These are phyloP conservation scores for Fusarium concolor DNA, from an alignment of 2,329 filamentous ascomycete species.

Conservation along the genomic window DNA sequence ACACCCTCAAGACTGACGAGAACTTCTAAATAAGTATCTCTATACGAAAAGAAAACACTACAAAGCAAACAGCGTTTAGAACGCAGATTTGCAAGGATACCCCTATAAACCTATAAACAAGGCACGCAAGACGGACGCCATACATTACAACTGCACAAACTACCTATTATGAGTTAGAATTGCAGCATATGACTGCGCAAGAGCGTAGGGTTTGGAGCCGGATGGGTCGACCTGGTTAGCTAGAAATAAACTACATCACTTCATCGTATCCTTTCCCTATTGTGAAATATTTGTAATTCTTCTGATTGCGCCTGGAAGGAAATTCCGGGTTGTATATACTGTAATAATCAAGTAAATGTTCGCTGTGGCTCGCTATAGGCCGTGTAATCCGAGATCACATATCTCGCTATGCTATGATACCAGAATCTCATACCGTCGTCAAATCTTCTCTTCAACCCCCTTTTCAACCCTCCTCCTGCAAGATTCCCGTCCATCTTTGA, in stretches of 20 bases:
- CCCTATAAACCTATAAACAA: constrained; percentile 11
- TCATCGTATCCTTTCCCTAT: neutral
- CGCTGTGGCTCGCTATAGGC: constrained; percentile 34
- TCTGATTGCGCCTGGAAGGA: neutral
- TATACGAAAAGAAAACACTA: neutral
- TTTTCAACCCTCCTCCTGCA: constrained; percentile 5
- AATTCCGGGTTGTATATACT: neutral
- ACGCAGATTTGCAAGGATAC: constrained; percentile 38
- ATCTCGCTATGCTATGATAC: constrained; percentile 28
- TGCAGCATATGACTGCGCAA: neutral
- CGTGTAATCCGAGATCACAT: constrained; percentile 32
- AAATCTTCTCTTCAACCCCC: constrained; percentile 17
- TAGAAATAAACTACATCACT: constrained; percentile 18
- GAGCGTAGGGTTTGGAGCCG: neutral
- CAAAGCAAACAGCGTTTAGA: constrained; percentile 14
- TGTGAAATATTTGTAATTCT: constrained; percentile 1
- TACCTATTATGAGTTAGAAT: neutral
- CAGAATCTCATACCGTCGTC: constrained; percentile 18
- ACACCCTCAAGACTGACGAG: constrained; percentile 36
- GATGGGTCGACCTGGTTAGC: constrained; percentile 3
- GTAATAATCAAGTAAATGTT: constrained; percentile 36
- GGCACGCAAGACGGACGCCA: constrained; percentile 12
- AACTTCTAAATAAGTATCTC: constrained; percentile 27
- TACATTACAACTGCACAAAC: constrained; percentile 9
- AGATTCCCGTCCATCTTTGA: constrained; percentile 23